Percentiles rank a stretch among this genome's conserved stretches.
phyloP scores from a whole-genome alignment of 441 rosid species.

The Jatropha multifida region DNA sequence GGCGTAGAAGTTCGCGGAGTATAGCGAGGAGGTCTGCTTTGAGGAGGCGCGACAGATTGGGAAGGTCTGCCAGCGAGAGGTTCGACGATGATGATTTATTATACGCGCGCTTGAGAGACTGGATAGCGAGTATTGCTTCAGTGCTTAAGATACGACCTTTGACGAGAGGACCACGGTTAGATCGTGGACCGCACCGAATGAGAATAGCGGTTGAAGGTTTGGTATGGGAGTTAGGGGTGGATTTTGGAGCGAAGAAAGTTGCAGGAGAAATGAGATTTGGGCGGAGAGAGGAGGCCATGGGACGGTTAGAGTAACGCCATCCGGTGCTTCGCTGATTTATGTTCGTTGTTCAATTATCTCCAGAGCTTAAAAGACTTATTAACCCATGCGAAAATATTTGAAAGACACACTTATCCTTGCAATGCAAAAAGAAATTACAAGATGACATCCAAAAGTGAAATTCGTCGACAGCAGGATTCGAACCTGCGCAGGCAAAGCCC shows the following conservation, averaged over 20 bases:
- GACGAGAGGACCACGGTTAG: constrained; percentile 72
- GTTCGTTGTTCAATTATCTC: neutral
- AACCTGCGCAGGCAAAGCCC: constrained; percentile 99
- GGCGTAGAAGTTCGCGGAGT: constrained; percentile 82
- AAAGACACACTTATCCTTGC: neutral
- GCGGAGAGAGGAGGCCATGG: constrained; percentile 14
- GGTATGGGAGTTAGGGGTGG: constrained; percentile 7
- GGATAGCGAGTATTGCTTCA: constrained; percentile 87
- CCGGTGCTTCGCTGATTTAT: neutral
- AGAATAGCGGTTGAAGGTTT: constrained; percentile 15
- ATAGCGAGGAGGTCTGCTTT: constrained; percentile 68
- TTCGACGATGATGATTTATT: constrained; percentile 28
- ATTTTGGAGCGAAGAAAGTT: constrained; percentile 13
- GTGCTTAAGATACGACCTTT: constrained; percentile 75
- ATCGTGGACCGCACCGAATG: constrained; percentile 55
- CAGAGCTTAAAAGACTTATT: neutral
- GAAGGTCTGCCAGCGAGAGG: constrained; percentile 29
- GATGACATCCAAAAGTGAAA: rapidly evolving
- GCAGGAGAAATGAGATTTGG: neutral
- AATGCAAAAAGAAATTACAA: neutral
- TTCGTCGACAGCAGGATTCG: constrained; percentile 99
- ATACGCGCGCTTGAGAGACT: constrained; percentile 64
- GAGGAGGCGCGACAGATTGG: constrained; percentile 64
- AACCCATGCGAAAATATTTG: neutral
- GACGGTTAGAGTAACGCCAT: neutral